Evolutionary conservation across 78 protist genomes (phyloP).

Genomic region (Dictyostelium capitatum): DNA sequence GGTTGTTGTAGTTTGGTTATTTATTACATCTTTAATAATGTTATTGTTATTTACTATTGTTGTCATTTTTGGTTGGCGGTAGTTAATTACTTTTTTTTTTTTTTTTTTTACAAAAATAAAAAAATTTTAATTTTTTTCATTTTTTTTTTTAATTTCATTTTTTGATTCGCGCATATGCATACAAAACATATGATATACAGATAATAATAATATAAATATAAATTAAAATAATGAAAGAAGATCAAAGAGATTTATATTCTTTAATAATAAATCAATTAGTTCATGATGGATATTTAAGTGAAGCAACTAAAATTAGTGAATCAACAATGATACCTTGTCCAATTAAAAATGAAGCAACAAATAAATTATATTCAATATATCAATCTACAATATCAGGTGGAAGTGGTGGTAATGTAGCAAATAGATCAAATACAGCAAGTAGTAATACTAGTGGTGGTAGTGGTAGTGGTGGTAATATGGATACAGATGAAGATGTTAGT

Average conservation of each 20-base stretch:
- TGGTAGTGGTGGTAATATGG: background rate
- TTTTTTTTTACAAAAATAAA: too few species aligned
- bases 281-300: slow-evolving; percentile 76
- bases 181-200: too few species aligned
- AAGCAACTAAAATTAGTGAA: slow-evolving; percentile 77
- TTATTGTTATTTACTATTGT: too few species aligned
- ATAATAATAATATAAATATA: too few species aligned
- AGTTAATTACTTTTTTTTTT: too few species aligned
- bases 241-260: slow-evolving; percentile 77
- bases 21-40: too few species aligned
- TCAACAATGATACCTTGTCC: slow-evolving; percentile 80
- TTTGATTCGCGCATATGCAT: too few species aligned
- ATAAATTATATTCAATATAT: slow-evolving; percentile 41
- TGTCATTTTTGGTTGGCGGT: too few species aligned
- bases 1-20: background rate
- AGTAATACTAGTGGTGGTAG: background rate
- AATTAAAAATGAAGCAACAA: slow-evolving; percentile 24
- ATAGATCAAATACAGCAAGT: background rate
- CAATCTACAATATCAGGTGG: slow-evolving; percentile 1
- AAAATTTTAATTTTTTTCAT: too few species aligned
- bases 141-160: too few species aligned
- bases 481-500: slow-evolving; percentile 36
- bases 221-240: slow-evolving; percentile 53
- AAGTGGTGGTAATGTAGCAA: background rate
- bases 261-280: slow-evolving; percentile 80